Conservation (phyloP, 306 rosid genomes). For the Biancaea sappan region DNA sequence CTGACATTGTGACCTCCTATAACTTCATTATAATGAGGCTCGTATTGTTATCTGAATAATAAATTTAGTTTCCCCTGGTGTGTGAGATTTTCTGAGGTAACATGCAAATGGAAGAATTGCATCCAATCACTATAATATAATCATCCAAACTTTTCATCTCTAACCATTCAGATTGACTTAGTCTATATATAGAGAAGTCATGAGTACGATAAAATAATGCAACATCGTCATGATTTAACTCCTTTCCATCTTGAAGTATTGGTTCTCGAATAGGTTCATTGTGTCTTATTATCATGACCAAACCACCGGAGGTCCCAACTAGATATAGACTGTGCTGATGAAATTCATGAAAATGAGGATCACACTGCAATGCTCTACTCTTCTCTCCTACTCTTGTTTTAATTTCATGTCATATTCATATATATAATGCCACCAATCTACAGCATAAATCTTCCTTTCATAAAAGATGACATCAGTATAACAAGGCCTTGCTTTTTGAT, state of each 20-base stretch:
- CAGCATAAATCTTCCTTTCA: background rate
- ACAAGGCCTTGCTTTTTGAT: too few relatives aligned
- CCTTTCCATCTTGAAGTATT: background rate
- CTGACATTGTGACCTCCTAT: background rate
- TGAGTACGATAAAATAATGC: background rate
- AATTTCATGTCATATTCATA: background rate
- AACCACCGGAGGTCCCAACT: background rate
- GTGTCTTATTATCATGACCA: background rate
- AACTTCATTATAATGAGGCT: accelerated
- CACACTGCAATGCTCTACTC: background rate
- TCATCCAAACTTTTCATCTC: too few relatives aligned
- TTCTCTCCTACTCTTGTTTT: background rate
- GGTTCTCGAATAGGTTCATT: too few relatives aligned
- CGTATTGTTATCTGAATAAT: background rate
- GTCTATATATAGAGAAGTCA: too few relatives aligned
- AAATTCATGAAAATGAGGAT: background rate
- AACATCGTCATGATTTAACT: too few relatives aligned
- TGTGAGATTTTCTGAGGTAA: background rate
- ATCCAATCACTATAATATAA: too few relatives aligned
- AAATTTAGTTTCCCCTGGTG: background rate
- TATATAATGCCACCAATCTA: background rate
- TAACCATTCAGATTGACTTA: too few relatives aligned
- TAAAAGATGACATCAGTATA: background rate
- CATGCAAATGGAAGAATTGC: background rate
- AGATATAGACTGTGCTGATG: background rate